phyloP scores from a whole-genome alignment of 1,139 yeast genomes.

The Blastobotrys illinoisensis region DNA sequence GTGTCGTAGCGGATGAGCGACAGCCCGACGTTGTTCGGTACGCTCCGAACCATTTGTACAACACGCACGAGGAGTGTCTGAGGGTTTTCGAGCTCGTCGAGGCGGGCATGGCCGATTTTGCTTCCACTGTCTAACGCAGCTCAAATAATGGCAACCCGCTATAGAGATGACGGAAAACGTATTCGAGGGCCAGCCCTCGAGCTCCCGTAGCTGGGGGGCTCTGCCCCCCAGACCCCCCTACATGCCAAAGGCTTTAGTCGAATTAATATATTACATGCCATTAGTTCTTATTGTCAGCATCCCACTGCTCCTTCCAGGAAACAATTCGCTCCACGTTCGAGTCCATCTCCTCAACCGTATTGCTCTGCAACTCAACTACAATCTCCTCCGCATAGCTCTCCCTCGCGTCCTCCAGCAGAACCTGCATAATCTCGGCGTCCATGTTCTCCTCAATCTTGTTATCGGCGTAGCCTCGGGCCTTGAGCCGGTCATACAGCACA shows the following conservation, averaged over 20 bases:
- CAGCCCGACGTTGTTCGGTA: constrained; percentile 81
- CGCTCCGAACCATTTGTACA: constrained; percentile 82
- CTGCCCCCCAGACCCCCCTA: no score
- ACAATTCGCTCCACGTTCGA: constrained; percentile 69
- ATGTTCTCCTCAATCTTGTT: constrained; percentile 83
- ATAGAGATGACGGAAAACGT: neutral
- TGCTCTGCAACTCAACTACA: constrained; percentile 73
- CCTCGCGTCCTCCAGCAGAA: constrained; percentile 77
- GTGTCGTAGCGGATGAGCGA: constrained; percentile 81
- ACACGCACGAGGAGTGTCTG: constrained; percentile 61
- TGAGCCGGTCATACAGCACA: constrained; percentile 65
- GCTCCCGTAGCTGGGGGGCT: no score
- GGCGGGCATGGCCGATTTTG: constrained; percentile 10
- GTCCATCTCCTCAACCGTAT: constrained; percentile 70
- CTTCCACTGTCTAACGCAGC: no score
- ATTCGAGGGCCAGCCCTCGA: neutral
- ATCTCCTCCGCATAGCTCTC: constrained; percentile 75
- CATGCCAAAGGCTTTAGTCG: no score
- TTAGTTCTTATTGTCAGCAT: constrained; percentile 19
- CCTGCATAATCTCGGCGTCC: constrained; percentile 97
- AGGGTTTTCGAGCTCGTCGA: constrained; percentile 45
- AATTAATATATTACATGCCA: neutral
- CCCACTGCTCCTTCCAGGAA: constrained; percentile 75
- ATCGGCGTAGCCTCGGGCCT: constrained; percentile 63
- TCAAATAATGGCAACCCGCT: neutral